Base-by-base conservation (phyloP, 1,139 yeast genomes). In the Magnusiomyces fungicola region DNA sequence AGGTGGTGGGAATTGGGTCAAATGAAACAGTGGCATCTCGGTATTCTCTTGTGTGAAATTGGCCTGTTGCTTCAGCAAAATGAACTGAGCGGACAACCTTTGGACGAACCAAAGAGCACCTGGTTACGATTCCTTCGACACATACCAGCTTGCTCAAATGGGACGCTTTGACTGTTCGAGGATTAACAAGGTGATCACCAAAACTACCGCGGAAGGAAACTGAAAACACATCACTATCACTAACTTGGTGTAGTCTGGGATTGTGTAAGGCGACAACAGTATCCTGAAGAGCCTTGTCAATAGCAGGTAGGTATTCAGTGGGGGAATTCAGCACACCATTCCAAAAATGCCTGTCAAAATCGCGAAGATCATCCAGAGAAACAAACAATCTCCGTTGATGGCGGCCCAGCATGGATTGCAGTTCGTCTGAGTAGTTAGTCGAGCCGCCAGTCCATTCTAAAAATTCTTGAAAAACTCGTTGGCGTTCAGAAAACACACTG, bases 61-160 rank as follows among this genome's bases (percentile, higher is more conserved):
- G 76, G 33, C 83, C 83, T 1, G 95, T 86, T 47, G 77, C 77
- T 53, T 89, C 96, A 52, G 95, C 90, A 65, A 86, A 92, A 69
- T 92, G 98, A 34, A 94, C 97, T 1, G 97, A 88, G 60, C 96
- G 77, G 45, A 89, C 78, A 50, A 92, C 79, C 64, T 92, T 92
- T 30, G 98, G 98, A 54, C 97, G 78, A 43, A 92, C 95, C 54
- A 92, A 73, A 1, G 97, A 89, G 39, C 96, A 92, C 55, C 95
- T 75, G 1, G 98, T 92, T 19, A 92, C 96, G 60, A 92, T 92
- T 51, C 99, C 99, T 69, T 92, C 97, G 34, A 94, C 74, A 1
- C 96, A 84, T 34, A 92, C 81, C 76, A 92, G 73, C 61, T 83
- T 83, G 46, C 95, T 88, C 49, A 92, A 72, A 57, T 80, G 84